Evolutionary conservation across 108 stramenopile genomes (phyloP), one percentile per base, ranked within the genome.

Genomic region (Cylindrotheca fusiformis): DNA sequence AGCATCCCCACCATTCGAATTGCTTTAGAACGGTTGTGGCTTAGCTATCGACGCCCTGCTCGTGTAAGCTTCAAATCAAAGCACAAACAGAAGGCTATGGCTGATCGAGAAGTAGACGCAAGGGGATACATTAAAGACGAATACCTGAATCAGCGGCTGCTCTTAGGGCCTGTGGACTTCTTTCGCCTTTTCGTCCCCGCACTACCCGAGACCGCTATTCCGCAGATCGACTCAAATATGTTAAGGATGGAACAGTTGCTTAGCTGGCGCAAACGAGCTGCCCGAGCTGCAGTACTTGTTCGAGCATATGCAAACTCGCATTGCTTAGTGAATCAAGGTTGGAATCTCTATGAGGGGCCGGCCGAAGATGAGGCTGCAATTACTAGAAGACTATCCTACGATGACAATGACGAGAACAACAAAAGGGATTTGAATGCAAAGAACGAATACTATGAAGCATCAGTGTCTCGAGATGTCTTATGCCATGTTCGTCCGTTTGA

Each of bases 361-460:
- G 45, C 21, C 23, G 56, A 60, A 63, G 20, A 44, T 55, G 5
- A 18, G n/a, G 4, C 30, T 0, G 52, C 45, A 32, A 48, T 69
- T 49, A 71, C 36, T 18, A 58, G 32, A 45, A 69, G 88, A 18
- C 71, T 86, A 54, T 78, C 88, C 23, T 90, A 69, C 59, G 88
- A 90, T 62, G 72, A 74, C 32, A 82, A 86, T 49, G 65, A 58
- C 22, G 83, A 82, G 0, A 90, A 90, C 52, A 66, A 68, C 58
- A 4, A 36, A 19, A 70, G 73, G n/a, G 88, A 90, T 76, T 10
- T 29, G 24, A 18, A 14, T 12, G 69, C 53, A 26, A 77, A 70
- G 48, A 84, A 90, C 66, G 88, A 82, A 67, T 74, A 55, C 32
- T 90, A 90, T 55, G 88, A 90, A 63, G 73, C 84, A 8, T 72